Evolutionary conservation across 805 yeast genomes (phyloP), one percentile per base, ranked within the genome.

Genomic region (Wickerhamomyces bisporus): DNA sequence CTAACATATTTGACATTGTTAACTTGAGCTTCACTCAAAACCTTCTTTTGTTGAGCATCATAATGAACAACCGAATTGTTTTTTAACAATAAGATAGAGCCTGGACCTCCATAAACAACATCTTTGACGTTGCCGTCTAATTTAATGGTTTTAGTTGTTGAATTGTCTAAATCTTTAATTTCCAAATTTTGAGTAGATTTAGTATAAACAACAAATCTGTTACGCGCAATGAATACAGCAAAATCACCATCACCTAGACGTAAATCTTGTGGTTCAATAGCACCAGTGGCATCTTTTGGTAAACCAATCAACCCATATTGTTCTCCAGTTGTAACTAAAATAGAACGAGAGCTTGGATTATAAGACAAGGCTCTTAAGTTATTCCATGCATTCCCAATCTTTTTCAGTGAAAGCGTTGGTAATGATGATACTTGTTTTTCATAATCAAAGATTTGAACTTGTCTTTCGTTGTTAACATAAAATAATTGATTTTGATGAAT

Each of bases 151-250:
- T 89, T 91, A 28, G 98, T 93, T 38, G 79, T 73, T 41, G 83
- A 70, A 63, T 89, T 86, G 49, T 75, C 79, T 57, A 89, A 70
- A 58, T 89, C 96, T 61, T 84, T 83, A 37, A 93, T 82, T 49
- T 84, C 86, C 49, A 93, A 71, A n/a, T 76, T 65, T 51, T 79
- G 79, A 13, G 78, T 58, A 11, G 77, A 53, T 55, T 79, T 81
- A 40, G 76, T 67, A 59, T 83, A 86, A 24, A 85, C 86, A 40
- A 86, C 94, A 63, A 87, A 93, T 64, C 98, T 75, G 66, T 93
- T 93, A 61, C 98, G 83, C 12, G 97, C 88, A 51, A 94, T 87
- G 61, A 93, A 93, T 43, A 83, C 71, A 13, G 98, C 98, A 61
- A 77, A 79, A 53, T 77, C 78, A 27, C 93, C 96, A 39, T 78